Percentiles rank a stretch among this genome's conserved stretches.
phyloP scores from a whole-genome alignment of 495 filamentous ascomycete genomes.

The Penicillium cataractarum region DNA sequence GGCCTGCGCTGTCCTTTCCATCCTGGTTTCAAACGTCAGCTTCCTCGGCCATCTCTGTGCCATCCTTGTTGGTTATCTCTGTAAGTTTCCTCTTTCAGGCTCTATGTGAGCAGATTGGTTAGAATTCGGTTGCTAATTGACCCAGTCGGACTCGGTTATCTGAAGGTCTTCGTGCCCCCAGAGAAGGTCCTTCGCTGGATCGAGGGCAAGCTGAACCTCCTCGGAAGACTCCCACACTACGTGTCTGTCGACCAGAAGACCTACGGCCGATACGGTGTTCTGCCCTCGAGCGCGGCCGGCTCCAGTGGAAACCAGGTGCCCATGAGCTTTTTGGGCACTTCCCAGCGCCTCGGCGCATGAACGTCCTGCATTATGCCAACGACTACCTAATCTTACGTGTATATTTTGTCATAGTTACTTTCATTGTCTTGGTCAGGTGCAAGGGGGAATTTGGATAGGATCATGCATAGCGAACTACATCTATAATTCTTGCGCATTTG shows the following conservation, averaged over 20 bases:
- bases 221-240: slow-evolving; percentile 82
- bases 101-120: background rate
- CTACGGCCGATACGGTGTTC: slow-evolving; percentile 89
- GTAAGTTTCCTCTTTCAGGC: slow-evolving; percentile 55
- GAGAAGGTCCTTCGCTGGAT: slow-evolving; percentile 81
- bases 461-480: slow-evolving; percentile 34
- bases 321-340: slow-evolving; percentile 59
- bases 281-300: slow-evolving; percentile 59
- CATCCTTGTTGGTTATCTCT: slow-evolving; percentile 79
- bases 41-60: slow-evolving; percentile 86
- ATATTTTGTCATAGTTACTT: slow-evolving; percentile 34
- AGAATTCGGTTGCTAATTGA: slow-evolving; percentile 18
- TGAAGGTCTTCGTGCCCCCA: slow-evolving; percentile 81
- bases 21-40: slow-evolving; percentile 78
- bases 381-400: slow-evolving; percentile 37
- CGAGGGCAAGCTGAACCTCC: slow-evolving; percentile 80
- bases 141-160: slow-evolving; percentile 77
- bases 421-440: slow-evolving; percentile 11
- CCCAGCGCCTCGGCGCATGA: slow-evolving; percentile 69
- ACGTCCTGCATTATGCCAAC: background rate
- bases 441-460: slow-evolving; percentile 23
- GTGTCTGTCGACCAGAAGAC: slow-evolving; percentile 93
- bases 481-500: slow-evolving; percentile 30
- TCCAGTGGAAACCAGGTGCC: slow-evolving; percentile 50
- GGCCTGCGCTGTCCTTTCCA: slow-evolving; percentile 66